These are phyloP conservation scores for Trametes hirsuta DNA, from an alignment of 1,284 basidiomycete genomes.

Conservation along the genomic window DNA sequence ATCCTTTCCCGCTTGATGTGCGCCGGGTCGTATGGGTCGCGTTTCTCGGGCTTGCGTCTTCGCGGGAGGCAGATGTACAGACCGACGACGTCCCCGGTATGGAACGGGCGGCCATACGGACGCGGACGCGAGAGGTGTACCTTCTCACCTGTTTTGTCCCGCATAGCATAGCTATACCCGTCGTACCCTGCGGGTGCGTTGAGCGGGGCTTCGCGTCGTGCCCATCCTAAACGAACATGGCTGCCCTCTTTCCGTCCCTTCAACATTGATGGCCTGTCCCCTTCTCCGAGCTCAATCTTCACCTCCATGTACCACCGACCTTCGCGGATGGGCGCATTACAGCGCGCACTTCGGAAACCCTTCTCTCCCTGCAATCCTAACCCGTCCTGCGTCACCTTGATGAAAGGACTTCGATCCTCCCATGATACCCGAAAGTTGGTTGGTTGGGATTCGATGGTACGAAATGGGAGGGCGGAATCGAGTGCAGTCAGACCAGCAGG, in stretches of 20 bases:
- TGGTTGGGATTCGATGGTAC: slow-evolving; percentile 80
- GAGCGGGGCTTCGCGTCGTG: slow-evolving; percentile 86
- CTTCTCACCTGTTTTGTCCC: slow-evolving; percentile 93
- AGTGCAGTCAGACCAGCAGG: slow-evolving; percentile 76
- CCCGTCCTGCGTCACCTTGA: slow-evolving; percentile 85
- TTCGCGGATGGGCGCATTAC: slow-evolving; percentile 87
- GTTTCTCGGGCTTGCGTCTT: slow-evolving; percentile 53
- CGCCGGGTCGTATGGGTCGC: slow-evolving; percentile 73
- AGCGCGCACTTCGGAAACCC: slow-evolving; percentile 89
- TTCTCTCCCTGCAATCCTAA: slow-evolving; percentile 80
- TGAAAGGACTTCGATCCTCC: slow-evolving; percentile 84
- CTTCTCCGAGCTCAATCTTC: slow-evolving; percentile 76
- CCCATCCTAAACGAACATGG: slow-evolving; percentile 92
- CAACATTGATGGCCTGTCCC: slow-evolving; percentile 54
- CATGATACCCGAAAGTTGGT: slow-evolving; percentile 73
- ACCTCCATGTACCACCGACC: slow-evolving; percentile 97
- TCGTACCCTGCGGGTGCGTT: slow-evolving; percentile 95
- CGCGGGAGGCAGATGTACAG: slow-evolving; percentile 91
- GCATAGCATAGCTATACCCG: slow-evolving; percentile 90
- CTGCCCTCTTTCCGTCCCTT: slow-evolving; percentile 60
- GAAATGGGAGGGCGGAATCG: slow-evolving; percentile 63
- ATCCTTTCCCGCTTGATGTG: slow-evolving; percentile 85
- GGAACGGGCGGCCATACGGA: slow-evolving; percentile 77
- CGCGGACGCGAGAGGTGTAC: slow-evolving; percentile 83
- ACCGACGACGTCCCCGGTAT: slow-evolving; percentile 88